Conservation (phyloP, 768 basidiomycete species). For the Lactarius akahatsu region DNA sequence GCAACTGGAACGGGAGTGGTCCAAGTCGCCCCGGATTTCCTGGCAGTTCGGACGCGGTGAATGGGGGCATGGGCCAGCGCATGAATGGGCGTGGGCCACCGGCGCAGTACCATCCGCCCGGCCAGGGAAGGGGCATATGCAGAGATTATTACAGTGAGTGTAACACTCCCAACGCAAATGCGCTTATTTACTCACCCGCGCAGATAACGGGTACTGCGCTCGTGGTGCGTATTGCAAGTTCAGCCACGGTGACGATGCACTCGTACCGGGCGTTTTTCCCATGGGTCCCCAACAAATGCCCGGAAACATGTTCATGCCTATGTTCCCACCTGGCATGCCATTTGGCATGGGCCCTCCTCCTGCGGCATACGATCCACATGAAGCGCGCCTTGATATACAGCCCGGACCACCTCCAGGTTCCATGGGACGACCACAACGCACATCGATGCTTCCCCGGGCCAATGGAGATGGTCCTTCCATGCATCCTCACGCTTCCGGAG, state of each 20-base stretch:
- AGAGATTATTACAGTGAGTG: conserved; percentile 88
- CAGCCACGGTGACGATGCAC: conserved; percentile 88
- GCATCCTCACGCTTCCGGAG: conserved; percentile 53
- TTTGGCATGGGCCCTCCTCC: conserved; percentile 50
- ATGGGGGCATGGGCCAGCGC: conserved; percentile 30
- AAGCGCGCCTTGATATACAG: conserved; percentile 77
- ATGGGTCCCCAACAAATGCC: conserved; percentile 46
- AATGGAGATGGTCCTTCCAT: conserved; percentile 43
- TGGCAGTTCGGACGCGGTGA: conserved; percentile 37
- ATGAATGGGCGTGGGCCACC: conserved; percentile 29
- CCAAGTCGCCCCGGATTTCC: conserved; percentile 33
- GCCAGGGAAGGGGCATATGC: conserved; percentile 76
- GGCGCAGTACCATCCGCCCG: conserved; percentile 62
- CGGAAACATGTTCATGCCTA: conserved; percentile 60
- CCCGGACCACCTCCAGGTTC: conserved; percentile 39
- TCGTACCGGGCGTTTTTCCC: conserved; percentile 68
- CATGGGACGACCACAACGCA: conserved; percentile 46
- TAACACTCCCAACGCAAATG: conserved; percentile 9
- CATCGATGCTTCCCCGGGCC: conserved; percentile 58
- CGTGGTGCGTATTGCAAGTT: conserved; percentile 88
- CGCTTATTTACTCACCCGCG: conserved; percentile 21
- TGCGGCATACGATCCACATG: conserved; percentile 72
- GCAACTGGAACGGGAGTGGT: conserved; percentile 33
- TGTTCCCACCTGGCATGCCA: conserved; percentile 61
- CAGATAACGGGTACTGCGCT: conserved; percentile 90